phyloP scores from a whole-genome alignment of 495 filamentous ascomycete genomes.

The Chlorociboria aeruginascens region DNA sequence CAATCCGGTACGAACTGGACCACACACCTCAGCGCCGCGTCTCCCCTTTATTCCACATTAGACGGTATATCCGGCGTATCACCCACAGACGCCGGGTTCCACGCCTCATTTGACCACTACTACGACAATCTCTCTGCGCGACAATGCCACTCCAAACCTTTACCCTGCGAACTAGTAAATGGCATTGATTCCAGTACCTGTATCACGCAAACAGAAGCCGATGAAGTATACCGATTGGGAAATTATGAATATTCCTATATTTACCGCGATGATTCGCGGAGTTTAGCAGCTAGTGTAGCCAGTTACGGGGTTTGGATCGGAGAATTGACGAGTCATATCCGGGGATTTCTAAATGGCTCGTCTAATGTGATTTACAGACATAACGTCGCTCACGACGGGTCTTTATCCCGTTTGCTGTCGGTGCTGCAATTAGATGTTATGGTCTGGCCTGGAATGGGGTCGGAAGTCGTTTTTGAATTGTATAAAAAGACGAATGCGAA shows the following conservation, averaged over 20 bases:
- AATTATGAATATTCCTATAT: slow-evolving; percentile 60
- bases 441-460: slow-evolving; percentile 68
- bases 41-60: slow-evolving; percentile 35
- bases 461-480: slow-evolving; percentile 57
- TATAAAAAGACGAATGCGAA: slow-evolving; percentile 25
- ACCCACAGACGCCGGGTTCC: slow-evolving; percentile 41
- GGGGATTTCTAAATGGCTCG: slow-evolving; percentile 28
- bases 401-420: slow-evolving; percentile 43
- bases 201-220: slow-evolving; percentile 39
- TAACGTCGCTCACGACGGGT: slow-evolving; percentile 62
- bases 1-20: slow-evolving; percentile 37
- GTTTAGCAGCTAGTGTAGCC: slow-evolving; percentile 40
- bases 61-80: slow-evolving; percentile 49
- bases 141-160: slow-evolving; percentile 50
- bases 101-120: slow-evolving; percentile 56
- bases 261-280: slow-evolving; percentile 44
- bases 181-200: slow-evolving; percentile 35
- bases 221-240: slow-evolving; percentile 54
- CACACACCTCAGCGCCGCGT: slow-evolving; percentile 41
- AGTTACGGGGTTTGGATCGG: slow-evolving; percentile 52
- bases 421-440: slow-evolving; percentile 55
- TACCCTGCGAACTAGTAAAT: slow-evolving; percentile 42
- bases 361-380: slow-evolving; percentile 41
- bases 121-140: slow-evolving; percentile 61
- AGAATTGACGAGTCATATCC: slow-evolving; percentile 47